Conservation (phyloP, 2,329 filamentous ascomycete genomes). For the Diplodia sapinea region DNA sequence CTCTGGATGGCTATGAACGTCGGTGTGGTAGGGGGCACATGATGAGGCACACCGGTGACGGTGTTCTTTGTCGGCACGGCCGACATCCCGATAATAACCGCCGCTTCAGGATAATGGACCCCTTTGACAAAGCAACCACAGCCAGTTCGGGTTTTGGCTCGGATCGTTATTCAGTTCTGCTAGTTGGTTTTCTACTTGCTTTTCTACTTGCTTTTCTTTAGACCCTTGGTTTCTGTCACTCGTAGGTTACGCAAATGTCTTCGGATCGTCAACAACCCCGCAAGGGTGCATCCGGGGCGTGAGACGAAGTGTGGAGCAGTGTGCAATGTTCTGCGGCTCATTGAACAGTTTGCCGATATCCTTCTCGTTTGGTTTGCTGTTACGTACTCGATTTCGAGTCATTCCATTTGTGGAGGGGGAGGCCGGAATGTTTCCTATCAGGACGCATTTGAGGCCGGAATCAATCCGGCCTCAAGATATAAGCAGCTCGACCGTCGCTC, state of each 20-base stretch:
- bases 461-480: constrained; percentile 40
- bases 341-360: constrained; percentile 23
- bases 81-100: constrained; percentile 18
- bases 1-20: neutral
- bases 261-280: neutral
- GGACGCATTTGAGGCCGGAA: constrained; percentile 40
- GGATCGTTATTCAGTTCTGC: neutral
- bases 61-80: constrained; percentile 1
- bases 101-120: neutral
- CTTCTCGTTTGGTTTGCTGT: constrained; percentile 35
- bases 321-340: constrained; percentile 16
- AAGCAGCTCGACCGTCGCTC: constrained; percentile 23
- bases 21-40: constrained; percentile 3
- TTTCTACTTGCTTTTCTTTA: neutral
- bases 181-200: too few species aligned
- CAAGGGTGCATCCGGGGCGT: neutral
- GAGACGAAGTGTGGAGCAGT: neutral
- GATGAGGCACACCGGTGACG: constrained; percentile 22
- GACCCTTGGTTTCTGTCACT: too few species aligned
- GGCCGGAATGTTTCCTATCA: constrained; percentile 42
- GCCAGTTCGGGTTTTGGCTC: neutral
- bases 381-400: constrained; percentile 46
- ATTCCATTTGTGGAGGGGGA: constrained; percentile 34
- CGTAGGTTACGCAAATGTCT: neutral
- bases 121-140: neutral